Base-by-base conservation (phyloP, 805 yeast genomes). In the Yamadazyma philogaea region DNA sequence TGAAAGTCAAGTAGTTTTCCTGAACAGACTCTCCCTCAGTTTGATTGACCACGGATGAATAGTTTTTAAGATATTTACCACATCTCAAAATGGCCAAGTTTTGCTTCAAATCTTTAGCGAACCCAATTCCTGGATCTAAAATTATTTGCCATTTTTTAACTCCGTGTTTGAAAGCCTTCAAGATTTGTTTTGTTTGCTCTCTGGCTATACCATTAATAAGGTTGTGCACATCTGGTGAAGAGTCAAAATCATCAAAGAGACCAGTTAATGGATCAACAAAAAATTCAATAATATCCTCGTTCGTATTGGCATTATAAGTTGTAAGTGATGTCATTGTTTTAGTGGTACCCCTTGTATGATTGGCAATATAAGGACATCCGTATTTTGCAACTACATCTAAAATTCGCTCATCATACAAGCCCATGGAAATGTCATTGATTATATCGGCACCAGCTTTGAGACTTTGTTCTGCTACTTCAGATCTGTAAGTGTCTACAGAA, bases 71-170 rank as follows among this genome's bases (percentile, higher is more conserved):
- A 69, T 60, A 22, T 47, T 52, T 37, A 63, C 76, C 46, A 72
- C 78, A 70, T 46, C 79, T 74, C 21, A 93, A 72, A 1, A 88
- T 53, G 17, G 73, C 72, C 24, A 90, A 50, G 59, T 90, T 91
- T 55, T 90, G 96, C 6, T 58, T 50, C n/a, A 74, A 53, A 40
- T 73, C 75, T 60, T 93, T 93, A n/a, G 98, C 97, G 63, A 93
- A 93, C 1, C 99, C 99, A 32, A 93, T 64, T 2, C 99, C 99
- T 0, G 99, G 99, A 59, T 93, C 99, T 3, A 89, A 55, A 14
- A 93, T 79, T 3, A 93, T 68, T 63, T 93, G 98, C 96, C 96
- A 93, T 61, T 91, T 80, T 45, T 74, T 70, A 1, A 91, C 79
- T 4, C 96, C 96, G 0, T 60, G 65, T 1, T 51, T 53, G 34